Base-by-base conservation (phyloP, 2,329 filamentous ascomycete species). In the Colletotrichum chlorophyti region DNA sequence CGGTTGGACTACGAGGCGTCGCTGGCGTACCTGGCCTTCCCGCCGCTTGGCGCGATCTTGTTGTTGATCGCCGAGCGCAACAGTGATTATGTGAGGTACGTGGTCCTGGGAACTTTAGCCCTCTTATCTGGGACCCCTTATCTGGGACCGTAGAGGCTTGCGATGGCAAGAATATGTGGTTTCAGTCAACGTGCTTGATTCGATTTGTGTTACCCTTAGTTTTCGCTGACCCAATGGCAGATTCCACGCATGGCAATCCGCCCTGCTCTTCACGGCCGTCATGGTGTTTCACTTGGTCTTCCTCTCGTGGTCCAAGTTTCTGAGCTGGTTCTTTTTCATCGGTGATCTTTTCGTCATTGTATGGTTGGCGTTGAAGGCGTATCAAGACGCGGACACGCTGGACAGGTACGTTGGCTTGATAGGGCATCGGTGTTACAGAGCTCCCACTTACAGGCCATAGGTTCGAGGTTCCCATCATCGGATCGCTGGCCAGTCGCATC, bases 201-300 rank as follows among this genome's bases (percentile, higher is more conserved):
- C n/a, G n/a, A n/a, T n/a, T n/a, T n/a, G n/a, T n/a, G n/a, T n/a
- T n/a, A 10, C 23, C 15, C 10, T 38, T 32, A 40, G 7, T 43
- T 35, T 12, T 15, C 5, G 26, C 52, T 58, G 38, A 58, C 48
- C 17, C 9, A 12, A 27, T 17, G 21, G 21, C 11, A 94, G 91
- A 63, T 98, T 98, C 66, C 95, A 99, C 74, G 95, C 95, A 7
- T 99, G 95, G 94, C 95, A 99, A 76, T 91, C 90, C 6, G 88
- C 89, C 63, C 80, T 97, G 68, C 74, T 96, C 3, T 97, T 97
- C 72, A 89, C 91, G 1, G 84, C 84, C 45, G 69, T 86, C 57
- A 85, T 93, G 74, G 75, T 96, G 48, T 65, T 97, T 21, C 94
- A 98, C 70, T 82, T 98, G 32, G 77, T 98, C 37, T 89, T 98